phyloP scores from a whole-genome alignment of 2,329 filamentous ascomycete genomes.

The Hypoxylon sp. region DNA sequence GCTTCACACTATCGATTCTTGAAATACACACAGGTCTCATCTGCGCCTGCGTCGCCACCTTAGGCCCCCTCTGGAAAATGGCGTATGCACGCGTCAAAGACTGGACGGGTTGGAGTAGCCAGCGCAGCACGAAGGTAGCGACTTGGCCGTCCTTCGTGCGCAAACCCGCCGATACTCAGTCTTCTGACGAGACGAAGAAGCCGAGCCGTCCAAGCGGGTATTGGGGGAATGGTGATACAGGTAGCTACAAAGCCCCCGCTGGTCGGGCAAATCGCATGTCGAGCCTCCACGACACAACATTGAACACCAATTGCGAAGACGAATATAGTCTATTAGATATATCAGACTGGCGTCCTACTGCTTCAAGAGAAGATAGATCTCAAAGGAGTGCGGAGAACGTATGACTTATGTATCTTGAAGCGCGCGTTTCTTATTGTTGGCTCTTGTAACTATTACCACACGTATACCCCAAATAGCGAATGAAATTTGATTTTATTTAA shows the following conservation, averaged over 20 bases:
- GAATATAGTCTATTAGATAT: constrained; percentile 35
- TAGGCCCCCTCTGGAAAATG: constrained; percentile 43
- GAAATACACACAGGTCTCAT: constrained; percentile 48
- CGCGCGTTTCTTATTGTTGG: constrained; percentile 4
- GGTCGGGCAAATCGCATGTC: constrained; percentile 12
- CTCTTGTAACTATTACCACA: constrained; percentile 12
- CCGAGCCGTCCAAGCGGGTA: constrained; percentile 14
- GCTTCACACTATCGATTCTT: constrained; percentile 46
- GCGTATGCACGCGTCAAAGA: constrained; percentile 33
- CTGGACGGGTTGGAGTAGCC: constrained; percentile 32
- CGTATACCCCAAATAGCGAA: constrained; percentile 36
- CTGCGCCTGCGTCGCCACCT: constrained; percentile 45
- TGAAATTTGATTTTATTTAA: constrained; percentile 15
- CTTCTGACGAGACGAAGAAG: constrained; percentile 24
- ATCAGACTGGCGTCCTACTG: constrained; percentile 15
- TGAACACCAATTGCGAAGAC: constrained; percentile 30
- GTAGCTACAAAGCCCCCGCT: constrained; percentile 11
- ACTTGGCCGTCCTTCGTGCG: constrained; percentile 40
- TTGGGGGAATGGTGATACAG: constrained; percentile 12
- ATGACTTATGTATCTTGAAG: constrained; percentile 26
- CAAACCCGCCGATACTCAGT: constrained; percentile 23
- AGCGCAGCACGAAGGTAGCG: constrained; percentile 12
- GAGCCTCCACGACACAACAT: constrained; percentile 7
- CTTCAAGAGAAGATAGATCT: constrained; percentile 25
- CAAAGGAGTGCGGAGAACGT: constrained; percentile 28